Base-by-base conservation (phyloP, 306 rosid genomes). In the Amphicarpaea edgeworthii region DNA sequence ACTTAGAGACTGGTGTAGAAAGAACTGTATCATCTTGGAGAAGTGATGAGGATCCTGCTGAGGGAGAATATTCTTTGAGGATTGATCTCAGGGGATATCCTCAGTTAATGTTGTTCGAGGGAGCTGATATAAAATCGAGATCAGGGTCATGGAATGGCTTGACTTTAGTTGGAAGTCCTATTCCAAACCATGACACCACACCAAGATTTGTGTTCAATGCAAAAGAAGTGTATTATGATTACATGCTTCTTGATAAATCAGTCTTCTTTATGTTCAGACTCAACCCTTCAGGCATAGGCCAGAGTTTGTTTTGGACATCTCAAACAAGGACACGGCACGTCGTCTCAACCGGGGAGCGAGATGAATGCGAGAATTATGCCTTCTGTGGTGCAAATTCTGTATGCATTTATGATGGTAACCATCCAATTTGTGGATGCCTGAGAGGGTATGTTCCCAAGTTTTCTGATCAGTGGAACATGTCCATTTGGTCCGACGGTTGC, bases 81-180 rank as follows among this genome's bases (percentile, higher is more conserved):
- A 5, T 72, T 8, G 70, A 68, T 20, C 57, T 1, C 24, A 40
- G 14, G 5, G 84, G 84, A 14, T 66, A 73, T 37, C 76, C 84
- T 7, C 84, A 80, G 57, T 4, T 40, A 15, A 3, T 43, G 32
- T 12, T 55, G 8, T 11, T 55, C 38, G 67, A 42, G 54, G 62
- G 70, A 34, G 17, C 7, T 45, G 70, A 15, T 1, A 57, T 12
- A 21, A 23, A n/a, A 3, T 23, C 9, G 10, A 67, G 84, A 57
- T 8, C 7, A 4, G 76, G 84, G 14, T 67, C 76, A 17, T 80
- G 84, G 84, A 80, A 80, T 80, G 84, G 84, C 30, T 11, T 73
- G 11, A 1, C 16, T 16, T n/a, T 68, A 8, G 59, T 75, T 4
- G 84, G 59, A 26, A 37, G 67, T 47, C 84, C 72, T 5, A 1